Percentiles rank a stretch among this genome's conserved stretches.
Conservation (phyloP, 2,329 filamentous ascomycete species). For the Aspergillus sclerotialis region DNA sequence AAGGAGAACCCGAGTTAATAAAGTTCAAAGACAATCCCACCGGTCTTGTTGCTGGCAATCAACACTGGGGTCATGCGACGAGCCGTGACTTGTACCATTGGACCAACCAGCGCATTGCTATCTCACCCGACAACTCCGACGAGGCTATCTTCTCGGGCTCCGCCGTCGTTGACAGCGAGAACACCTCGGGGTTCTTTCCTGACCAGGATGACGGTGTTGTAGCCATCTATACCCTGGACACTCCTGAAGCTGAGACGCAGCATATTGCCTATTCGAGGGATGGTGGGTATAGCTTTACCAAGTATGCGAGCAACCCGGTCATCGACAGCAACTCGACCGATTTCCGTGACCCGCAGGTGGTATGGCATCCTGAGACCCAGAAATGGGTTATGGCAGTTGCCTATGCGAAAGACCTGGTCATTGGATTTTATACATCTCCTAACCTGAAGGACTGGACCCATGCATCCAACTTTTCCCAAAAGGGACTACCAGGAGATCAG, state of each 20-base stretch:
- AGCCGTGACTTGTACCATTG: slow-evolving; percentile 57
- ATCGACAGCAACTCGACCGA: slow-evolving; percentile 49
- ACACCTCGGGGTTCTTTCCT: slow-evolving; percentile 60
- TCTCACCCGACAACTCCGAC: slow-evolving; percentile 41
- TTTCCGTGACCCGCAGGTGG: slow-evolving; percentile 61
- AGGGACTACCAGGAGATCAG: slow-evolving; percentile 48
- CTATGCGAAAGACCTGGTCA: slow-evolving; percentile 48
- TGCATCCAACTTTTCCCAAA: slow-evolving; percentile 51
- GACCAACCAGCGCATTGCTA: slow-evolving; percentile 57
- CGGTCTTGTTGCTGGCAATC: slow-evolving; percentile 46
- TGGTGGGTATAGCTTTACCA: slow-evolving; percentile 55
- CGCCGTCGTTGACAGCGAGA: slow-evolving; percentile 54
- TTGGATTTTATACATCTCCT: slow-evolving; percentile 56
- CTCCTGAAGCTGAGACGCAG: slow-evolving; percentile 41
- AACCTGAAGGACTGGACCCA: slow-evolving; percentile 54
- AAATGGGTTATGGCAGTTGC: slow-evolving; percentile 55
- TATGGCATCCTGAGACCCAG: slow-evolving; percentile 46
- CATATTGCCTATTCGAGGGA: slow-evolving; percentile 57
- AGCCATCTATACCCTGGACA: slow-evolving; percentile 48
- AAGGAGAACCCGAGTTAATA: neutral
- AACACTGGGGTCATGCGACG: slow-evolving; percentile 63
- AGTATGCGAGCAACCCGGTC: slow-evolving; percentile 55
- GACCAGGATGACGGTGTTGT: slow-evolving; percentile 56
- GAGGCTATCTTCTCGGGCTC: slow-evolving; percentile 49
- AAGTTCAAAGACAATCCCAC: slow-evolving; percentile 42